Base-by-base conservation (phyloP, 2,329 filamentous ascomycete species). In the Pleoardoris graminearum region DNA sequence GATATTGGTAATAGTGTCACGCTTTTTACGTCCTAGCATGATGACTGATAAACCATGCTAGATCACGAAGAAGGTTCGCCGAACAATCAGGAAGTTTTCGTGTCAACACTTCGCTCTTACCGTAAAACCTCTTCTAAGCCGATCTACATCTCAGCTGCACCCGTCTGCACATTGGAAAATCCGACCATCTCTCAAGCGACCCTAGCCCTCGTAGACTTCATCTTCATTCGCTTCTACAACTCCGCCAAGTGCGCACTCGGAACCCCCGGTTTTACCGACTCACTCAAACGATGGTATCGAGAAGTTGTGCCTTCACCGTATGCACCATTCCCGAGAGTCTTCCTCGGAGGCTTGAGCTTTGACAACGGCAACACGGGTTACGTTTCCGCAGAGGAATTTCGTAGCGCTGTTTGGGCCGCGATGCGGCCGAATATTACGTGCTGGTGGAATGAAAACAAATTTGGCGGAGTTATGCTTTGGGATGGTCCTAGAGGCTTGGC, bases 141-240 rank as follows among this genome's bases (percentile, higher is more conserved):
- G 7, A 41, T 39, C n/a, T 48, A 32, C 35, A 27, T 48, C 23
- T 48, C 46, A 32, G 25, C 36, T 8, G 46, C 46, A n/a, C 46
- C 46, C 11, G n/a, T 32, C 7, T 48, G 46, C 46, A 48, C 33
- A 12, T 35, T 17, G 14, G 16, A 2, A n/a, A 36, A 29, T 3
- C n/a, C 8, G 11, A 39, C 12, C n/a, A 39, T 30, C 23, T 32
- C 46, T 6, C n/a, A 14, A 22, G 46, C 33, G 12, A 22, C 25
- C 10, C 8, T 48, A 14, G 46, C 27, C 21, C 17, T 48, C 14
- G 33, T 48, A 19, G 46, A 48, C 11, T 48, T 48, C 25, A 39
- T 48, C 16, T 48, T 48, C 22, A 48, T 48, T 32, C 46, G 46
- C 4, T 48, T 41, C 17, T 48, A 48, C 23, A 48, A 48, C 25